Evolutionary conservation across 1,139 yeast species (phyloP).

Genomic region (Pichia sp.): DNA sequence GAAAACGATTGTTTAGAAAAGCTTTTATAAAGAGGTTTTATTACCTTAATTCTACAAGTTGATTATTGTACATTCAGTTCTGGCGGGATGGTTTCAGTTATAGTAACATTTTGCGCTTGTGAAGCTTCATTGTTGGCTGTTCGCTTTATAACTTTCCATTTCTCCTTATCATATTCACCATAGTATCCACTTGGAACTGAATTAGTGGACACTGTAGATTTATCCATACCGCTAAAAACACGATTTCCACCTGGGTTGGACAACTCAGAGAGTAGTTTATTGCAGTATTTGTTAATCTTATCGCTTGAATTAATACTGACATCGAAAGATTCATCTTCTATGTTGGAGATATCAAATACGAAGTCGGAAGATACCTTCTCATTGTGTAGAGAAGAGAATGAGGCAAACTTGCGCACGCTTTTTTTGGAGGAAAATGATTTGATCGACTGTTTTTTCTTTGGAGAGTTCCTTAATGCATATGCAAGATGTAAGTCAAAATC

Average conservation of each 20-base stretch:
- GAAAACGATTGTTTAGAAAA: neutral
- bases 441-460: constrained; percentile 7
- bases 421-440: constrained; percentile 6
- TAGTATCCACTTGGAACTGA: constrained; percentile 53
- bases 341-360: too few relatives aligned
- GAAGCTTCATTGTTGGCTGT: too few relatives aligned
- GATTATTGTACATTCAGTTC: too few relatives aligned
- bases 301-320: too few relatives aligned
- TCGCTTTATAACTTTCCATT: constrained; percentile 48
- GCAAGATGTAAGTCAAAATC: constrained; percentile 14
- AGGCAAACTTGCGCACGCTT: neutral
- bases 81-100: too few relatives aligned
- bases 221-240: constrained; percentile 7
- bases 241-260: too few relatives aligned
- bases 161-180: constrained; percentile 60
- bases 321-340: too few relatives aligned
- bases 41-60: neutral
- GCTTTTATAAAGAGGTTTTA: neutral
- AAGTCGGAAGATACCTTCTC: too few relatives aligned
- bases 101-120: too few relatives aligned
- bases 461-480: constrained; percentile 14
- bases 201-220: constrained; percentile 23
- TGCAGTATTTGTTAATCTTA: neutral
- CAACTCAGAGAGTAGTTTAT: neutral
- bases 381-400: neutral